A percentile compares a stretch with the other conserved stretches of the same genome.
Conservation (phyloP, 108 stramenopile species). For the Stephanodiscus minutulus region DNA sequence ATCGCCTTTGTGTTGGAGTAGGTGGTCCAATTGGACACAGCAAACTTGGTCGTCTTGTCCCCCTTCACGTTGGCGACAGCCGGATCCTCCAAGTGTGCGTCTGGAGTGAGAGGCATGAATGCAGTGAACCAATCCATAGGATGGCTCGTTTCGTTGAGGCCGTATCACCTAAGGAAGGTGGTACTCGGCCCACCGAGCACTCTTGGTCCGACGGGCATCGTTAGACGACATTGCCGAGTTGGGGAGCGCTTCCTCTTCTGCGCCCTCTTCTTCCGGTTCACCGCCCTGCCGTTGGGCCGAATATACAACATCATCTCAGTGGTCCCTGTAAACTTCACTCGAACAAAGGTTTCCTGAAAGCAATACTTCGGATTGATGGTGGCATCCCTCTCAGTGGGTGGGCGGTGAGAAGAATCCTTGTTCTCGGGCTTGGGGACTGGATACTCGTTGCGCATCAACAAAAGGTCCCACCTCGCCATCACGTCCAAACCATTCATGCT, state of each 20-base stretch:
- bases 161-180: conserved; percentile 9
- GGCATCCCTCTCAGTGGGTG: conserved; percentile 12
- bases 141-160: conserved; percentile 14
- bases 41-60: conserved; percentile 5
- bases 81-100: conserved; percentile 4
- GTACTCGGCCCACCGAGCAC: conserved; percentile 13
- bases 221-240: not conserved
- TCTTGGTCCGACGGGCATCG: not conserved
- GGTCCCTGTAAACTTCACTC: conserved; percentile 11
- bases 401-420: conserved; percentile 7
- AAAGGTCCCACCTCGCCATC: conserved; percentile 11
- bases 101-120: conserved; percentile 13
- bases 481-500: conserved; percentile 17
- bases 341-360: conserved; percentile 6
- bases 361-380: conserved; percentile 6
- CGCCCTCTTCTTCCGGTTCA: not conserved
- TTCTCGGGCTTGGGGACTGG: conserved; percentile 13
- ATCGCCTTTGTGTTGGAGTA: conserved; percentile 16
- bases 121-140: conserved; percentile 22
- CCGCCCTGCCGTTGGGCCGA: not conserved
- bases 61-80: conserved; percentile 1
- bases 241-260: not conserved
- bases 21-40: conserved; percentile 13
- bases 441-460: not conserved
- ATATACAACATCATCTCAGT: conserved; percentile 9